These are phyloP conservation scores for Graphiopsis chlorocephala DNA, from an alignment of 2,329 filamentous ascomycete genomes.

Conservation along the genomic window DNA sequence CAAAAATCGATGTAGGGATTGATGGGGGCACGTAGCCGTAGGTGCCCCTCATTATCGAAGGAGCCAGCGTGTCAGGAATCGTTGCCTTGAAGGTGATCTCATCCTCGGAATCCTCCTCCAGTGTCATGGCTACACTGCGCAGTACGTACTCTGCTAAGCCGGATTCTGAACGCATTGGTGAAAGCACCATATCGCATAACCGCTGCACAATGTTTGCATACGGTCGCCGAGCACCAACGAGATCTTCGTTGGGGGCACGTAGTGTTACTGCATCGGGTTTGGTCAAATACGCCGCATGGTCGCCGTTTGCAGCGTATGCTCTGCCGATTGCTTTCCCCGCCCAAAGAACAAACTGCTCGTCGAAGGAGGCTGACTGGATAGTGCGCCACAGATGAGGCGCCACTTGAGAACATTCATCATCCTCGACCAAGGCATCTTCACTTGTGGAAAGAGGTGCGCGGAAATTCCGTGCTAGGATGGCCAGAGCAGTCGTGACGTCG, in stretches of 20 bases:
- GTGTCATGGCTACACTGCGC: constrained; percentile 24
- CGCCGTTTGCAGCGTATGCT: constrained; percentile 61
- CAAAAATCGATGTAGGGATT: not conserved
- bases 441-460: constrained; percentile 55
- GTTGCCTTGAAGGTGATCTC: constrained; percentile 31
- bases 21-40: constrained; percentile 28
- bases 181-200: constrained; percentile 28
- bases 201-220: constrained; percentile 35
- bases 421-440: constrained; percentile 67
- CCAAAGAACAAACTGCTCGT: constrained; percentile 60
- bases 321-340: constrained; percentile 79
- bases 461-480: constrained; percentile 74
- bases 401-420: constrained; percentile 45
- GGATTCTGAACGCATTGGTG: constrained; percentile 37
- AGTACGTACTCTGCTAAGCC: constrained; percentile 44
- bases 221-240: not conserved
- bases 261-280: not conserved
- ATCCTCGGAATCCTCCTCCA: constrained; percentile 20
- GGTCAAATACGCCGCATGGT: not conserved
- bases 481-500: constrained; percentile 68
- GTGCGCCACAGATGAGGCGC: constrained; percentile 24
- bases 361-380: not conserved
- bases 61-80: constrained; percentile 25
- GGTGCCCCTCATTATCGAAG: constrained; percentile 25
- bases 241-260: not conserved